Conservation (phyloP, 75 land plant genomes). For the Cunninghamia lanceolata region DNA sequence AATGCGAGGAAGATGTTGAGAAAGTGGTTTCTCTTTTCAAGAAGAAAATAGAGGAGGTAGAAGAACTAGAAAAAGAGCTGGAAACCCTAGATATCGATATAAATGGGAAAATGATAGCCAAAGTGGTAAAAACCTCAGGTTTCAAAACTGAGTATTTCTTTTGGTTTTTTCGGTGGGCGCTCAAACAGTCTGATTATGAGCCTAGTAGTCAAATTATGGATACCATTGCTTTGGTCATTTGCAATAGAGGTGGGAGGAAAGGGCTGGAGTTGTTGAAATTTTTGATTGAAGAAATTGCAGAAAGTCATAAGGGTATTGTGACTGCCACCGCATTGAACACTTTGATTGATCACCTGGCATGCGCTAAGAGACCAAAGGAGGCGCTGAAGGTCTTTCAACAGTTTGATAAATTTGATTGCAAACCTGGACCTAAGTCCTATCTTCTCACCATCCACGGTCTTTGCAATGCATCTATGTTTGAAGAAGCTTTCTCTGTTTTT, state of each 20-base stretch:
- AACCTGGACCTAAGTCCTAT: slow-evolving; percentile 34
- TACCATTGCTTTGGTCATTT: slow-evolving; percentile 26
- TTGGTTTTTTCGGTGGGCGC: slow-evolving; percentile 39
- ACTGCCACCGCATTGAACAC: slow-evolving; percentile 36
- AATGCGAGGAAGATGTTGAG: slow-evolving; percentile 4
- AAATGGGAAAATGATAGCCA: slow-evolving; percentile 38
- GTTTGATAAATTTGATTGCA: slow-evolving; percentile 52
- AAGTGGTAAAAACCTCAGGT: slow-evolving; percentile 28
- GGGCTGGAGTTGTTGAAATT: slow-evolving; percentile 48
- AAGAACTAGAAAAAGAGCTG: slow-evolving; percentile 27
- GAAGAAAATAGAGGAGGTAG: slow-evolving; percentile 30
- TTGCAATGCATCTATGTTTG: slow-evolving; percentile 24
- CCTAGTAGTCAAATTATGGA: slow-evolving; percentile 16
- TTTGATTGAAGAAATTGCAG: slow-evolving; percentile 47
- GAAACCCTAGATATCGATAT: slow-evolving; percentile 28
- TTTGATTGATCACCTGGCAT: slow-evolving; percentile 31
- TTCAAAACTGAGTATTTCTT: slow-evolving; percentile 36
- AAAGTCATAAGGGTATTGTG: slow-evolving; percentile 31
- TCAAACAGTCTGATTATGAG: slow-evolving; percentile 15
- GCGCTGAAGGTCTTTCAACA: slow-evolving; percentile 49
- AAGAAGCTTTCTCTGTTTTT: slow-evolving; percentile 40
- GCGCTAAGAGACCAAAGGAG: slow-evolving; percentile 39
- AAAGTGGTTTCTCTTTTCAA: slow-evolving; percentile 17
- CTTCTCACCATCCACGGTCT: slow-evolving; percentile 46
- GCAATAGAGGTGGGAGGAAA: slow-evolving; percentile 14